These are phyloP conservation scores for Massarina eburnea DNA, from an alignment of 2,329 filamentous ascomycete species.

Conservation along the genomic window DNA sequence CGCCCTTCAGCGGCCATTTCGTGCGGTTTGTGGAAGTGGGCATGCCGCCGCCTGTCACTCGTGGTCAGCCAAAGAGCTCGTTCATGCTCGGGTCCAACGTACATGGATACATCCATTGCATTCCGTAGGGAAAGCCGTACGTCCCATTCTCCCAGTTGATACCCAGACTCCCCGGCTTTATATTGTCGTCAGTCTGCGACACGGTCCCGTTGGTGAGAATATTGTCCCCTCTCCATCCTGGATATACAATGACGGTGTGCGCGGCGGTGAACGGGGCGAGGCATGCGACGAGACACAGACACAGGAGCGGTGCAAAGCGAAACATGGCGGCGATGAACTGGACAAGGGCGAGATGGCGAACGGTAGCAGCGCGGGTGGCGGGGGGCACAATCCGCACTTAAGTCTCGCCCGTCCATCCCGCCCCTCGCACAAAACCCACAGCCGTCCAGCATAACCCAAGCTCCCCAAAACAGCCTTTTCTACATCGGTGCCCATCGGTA, in stretches of 20 bases:
- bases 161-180: conserved; percentile 48
- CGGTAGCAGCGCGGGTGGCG: conserved; percentile 5
- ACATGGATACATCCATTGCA: conserved; percentile 98
- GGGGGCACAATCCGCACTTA: conserved; percentile 6
- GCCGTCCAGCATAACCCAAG: not conserved
- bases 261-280: conserved; percentile 54
- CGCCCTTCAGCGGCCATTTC: conserved; percentile 85
- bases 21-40: conserved; percentile 77
- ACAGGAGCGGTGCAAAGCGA: conserved; percentile 34
- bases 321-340: conserved; percentile 29
- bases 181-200: conserved; percentile 39
- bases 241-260: conserved; percentile 86
- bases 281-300: conserved; percentile 33
- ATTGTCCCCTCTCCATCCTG: conserved; percentile 84
- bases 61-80: conserved; percentile 10
- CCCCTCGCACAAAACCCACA: not conserved
- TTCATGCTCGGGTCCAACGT: conserved; percentile 44
- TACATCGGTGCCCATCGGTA: not conserved
- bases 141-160: conserved; percentile 50
- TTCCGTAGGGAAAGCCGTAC: conserved; percentile 73
- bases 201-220: conserved; percentile 71
- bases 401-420: not conserved
- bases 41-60: conserved; percentile 75
- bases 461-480: not conserved
- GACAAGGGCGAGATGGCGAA: conserved; percentile 2